Percentiles rank a stretch among this genome's conserved stretches.
phyloP scores from a whole-genome alignment of 1,139 yeast genomes.

The Waltiozyma solani region DNA sequence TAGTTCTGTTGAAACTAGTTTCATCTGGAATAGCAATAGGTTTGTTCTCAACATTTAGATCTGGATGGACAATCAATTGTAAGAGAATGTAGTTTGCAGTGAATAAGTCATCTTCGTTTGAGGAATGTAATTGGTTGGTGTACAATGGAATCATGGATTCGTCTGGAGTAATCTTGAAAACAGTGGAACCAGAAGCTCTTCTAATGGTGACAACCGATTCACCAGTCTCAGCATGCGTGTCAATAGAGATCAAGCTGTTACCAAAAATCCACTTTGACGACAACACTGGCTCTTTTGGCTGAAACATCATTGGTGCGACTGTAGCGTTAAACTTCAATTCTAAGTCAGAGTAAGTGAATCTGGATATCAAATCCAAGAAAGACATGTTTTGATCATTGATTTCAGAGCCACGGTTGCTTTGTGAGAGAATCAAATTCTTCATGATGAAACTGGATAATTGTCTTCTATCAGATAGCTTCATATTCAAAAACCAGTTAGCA shows the following conservation, averaged over 20 bases:
- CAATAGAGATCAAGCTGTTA: conserved; percentile 44
- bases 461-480: conserved; percentile 48
- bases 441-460: conserved; percentile 53
- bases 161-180: conserved; percentile 37
- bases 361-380: conserved; percentile 52
- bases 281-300: conserved; percentile 19
- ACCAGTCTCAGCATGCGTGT: conserved; percentile 44
- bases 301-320: conserved; percentile 20
- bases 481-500: conserved; percentile 59
- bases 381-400: conserved; percentile 50
- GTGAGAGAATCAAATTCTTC: conserved; percentile 41
- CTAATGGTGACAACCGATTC: conserved; percentile 43
- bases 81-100: conserved; percentile 33
- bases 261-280: conserved; percentile 56
- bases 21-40: conserved; percentile 44
- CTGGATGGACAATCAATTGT: conserved; percentile 26
- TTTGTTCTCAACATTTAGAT: conserved; percentile 12
- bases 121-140: conserved; percentile 18
- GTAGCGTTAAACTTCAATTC: conserved; percentile 36
- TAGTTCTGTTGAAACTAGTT: conserved; percentile 42
- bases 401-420: conserved; percentile 26
- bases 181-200: conserved; percentile 58
- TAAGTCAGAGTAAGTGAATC: conserved; percentile 59
- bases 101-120: conserved; percentile 15
- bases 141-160: conserved; percentile 29